Base-by-base conservation (phyloP, 2,329 filamentous ascomycete species). In the Scortechinia acanthostroma region DNA sequence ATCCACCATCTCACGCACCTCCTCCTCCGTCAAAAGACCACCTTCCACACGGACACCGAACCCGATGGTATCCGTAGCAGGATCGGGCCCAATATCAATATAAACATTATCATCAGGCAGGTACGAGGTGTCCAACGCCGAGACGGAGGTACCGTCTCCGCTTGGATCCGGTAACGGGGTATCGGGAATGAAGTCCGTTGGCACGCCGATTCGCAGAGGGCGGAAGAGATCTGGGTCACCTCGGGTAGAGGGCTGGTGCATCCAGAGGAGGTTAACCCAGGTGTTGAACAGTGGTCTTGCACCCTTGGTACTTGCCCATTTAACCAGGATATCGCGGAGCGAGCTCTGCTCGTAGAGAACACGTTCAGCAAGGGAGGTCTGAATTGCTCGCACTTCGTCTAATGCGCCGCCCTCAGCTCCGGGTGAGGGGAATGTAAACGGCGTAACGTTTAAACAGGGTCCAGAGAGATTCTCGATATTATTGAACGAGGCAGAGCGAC, bases 41-140 rank as follows among this genome's bases (percentile, higher is more conserved):
- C 55, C 55, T 28, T 58, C 55, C 6, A 56, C 53, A n/a, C 55
- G 51, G 17, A 58, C 49, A 6, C 55, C 55, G 40, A 58, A 57
- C 2, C 55, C 55, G 37, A 58, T 51, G 2, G 49, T 52, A 42
- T 58, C 50, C 2, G 48, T 57, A 21, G 45, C 46, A 1, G 43
- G 33, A 46, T 58, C 55, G 5, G 52, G 56, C 2, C 52, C 56
- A 17, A 58, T 51, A 45, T 58, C 56, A 22, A 58, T 52, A 44
- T 49, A 58, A 2, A 58, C 42, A 28, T 57, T 56, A 5, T 49
- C 45, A 20, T 53, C 43, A 2, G 51, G 51, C 0, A 58, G 43
- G 46, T 52, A 54, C 1, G 51, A 51, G 2, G 54, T 56, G 42
- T 58, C 52, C 6, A 58, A 43, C 2, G n/a, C 42, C 3, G 50